These are phyloP conservation scores for Starmerella potacharoeniae DNA, from an alignment of 805 yeast genomes.

Conservation along the genomic window DNA sequence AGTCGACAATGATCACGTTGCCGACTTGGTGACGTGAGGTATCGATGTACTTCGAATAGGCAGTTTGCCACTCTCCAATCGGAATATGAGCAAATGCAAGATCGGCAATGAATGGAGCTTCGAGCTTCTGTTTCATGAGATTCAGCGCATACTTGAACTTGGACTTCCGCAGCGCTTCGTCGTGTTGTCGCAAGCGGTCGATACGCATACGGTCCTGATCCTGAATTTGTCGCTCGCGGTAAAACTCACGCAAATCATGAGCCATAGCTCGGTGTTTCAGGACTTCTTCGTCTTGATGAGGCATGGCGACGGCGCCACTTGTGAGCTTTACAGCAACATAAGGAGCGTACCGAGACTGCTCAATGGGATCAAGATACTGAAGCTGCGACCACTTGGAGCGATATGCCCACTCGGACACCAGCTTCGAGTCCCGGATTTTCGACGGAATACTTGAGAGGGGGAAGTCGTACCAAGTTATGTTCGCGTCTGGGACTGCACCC, in stretches of 20 bases:
- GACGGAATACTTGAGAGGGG: conserved; percentile 19
- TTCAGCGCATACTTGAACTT: conserved; percentile 13
- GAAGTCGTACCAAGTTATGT: conserved; percentile 12
- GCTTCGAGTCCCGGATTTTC: conserved; percentile 16
- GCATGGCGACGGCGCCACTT: background rate
- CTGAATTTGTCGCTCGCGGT: conserved; percentile 14
- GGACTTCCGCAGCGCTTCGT: conserved; percentile 11
- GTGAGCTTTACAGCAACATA: conserved; percentile 13
- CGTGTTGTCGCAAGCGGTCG: conserved; percentile 17
- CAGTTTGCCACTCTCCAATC: conserved; percentile 6
- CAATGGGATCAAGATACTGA: conserved; percentile 12
- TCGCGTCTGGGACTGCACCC: conserved; percentile 6
- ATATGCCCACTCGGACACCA: conserved; percentile 17
- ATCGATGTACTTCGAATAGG: conserved; percentile 12
- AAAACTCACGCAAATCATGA: conserved; percentile 13
- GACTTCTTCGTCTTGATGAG: background rate
- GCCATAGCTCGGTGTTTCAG: conserved; percentile 1
- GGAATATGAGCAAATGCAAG: conserved; percentile 19
- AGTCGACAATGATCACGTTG: conserved; percentile 17
- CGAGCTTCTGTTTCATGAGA: conserved; percentile 16
- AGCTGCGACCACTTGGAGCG: conserved; percentile 12
- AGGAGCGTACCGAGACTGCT: conserved; percentile 10
- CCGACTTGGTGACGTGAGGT: conserved; percentile 12
- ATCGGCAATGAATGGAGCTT: conserved; percentile 16
- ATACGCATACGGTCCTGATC: conserved; percentile 16